Conservation (phyloP, 176 grass and related monocot species). For the Oryza nivara region DNA sequence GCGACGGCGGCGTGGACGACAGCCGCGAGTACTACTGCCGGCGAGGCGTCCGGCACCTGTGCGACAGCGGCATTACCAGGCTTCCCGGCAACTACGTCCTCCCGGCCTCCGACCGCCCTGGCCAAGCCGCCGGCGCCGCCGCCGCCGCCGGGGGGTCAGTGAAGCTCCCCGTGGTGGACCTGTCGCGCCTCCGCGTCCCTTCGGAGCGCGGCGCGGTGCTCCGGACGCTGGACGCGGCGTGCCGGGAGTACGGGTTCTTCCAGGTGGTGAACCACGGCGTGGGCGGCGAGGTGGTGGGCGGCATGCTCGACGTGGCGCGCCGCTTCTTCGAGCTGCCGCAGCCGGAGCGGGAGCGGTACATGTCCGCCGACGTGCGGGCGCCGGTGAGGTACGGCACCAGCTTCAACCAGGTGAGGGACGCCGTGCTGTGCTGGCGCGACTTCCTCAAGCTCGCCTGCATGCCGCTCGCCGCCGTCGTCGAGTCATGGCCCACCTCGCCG, state of each 20-base stretch:
- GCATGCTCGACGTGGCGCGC: constrained; percentile 55
- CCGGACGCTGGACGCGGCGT: constrained; percentile 57
- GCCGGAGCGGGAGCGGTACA: constrained; percentile 59
- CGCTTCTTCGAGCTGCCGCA: constrained; percentile 81
- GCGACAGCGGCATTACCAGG: constrained; percentile 68
- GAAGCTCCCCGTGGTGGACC: constrained; percentile 71
- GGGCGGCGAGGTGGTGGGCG: not conserved
- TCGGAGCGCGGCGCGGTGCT: constrained; percentile 50
- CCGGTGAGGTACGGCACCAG: constrained; percentile 88
- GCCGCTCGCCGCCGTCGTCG: constrained; percentile 23
- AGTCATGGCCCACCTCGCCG: constrained; percentile 58
- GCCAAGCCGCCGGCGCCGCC: not conserved
- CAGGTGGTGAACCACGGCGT: constrained; percentile 93
- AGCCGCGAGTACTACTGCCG: constrained; percentile 19
- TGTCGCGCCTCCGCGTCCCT: constrained; percentile 51
- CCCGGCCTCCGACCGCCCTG: constrained; percentile 61
- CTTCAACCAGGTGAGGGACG: constrained; percentile 90
- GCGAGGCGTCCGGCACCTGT: constrained; percentile 74
- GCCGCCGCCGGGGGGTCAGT: not conserved
- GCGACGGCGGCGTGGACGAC: not conserved
- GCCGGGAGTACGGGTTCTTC: constrained; percentile 81
- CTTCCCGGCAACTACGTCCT: constrained; percentile 77
- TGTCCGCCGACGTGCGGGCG: constrained; percentile 65
- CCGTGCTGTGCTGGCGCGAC: constrained; percentile 88
- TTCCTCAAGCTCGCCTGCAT: constrained; percentile 90